Evolutionary conservation across 148 eudicot genomes (phyloP).

Genomic region (Mesembryanthemum crystallinum): DNA sequence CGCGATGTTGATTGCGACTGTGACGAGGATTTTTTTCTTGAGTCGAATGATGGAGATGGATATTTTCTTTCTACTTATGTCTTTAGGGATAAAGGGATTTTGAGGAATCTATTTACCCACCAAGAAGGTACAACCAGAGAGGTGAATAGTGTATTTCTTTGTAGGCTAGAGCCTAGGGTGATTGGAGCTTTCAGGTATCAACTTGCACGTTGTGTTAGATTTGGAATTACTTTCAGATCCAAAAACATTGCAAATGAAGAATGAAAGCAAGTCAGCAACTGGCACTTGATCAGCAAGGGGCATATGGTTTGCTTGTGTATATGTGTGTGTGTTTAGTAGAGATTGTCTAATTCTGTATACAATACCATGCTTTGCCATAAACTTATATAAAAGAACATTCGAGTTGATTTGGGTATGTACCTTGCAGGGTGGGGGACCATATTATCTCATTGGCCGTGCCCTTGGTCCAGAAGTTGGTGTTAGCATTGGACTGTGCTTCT

Average conservation of each 20-base stretch:
- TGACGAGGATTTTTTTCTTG: too few relatives aligned
- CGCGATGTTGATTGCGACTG: too few relatives aligned
- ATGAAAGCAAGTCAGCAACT: too few relatives aligned
- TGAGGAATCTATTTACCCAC: background rate
- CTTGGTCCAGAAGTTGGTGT: constrained; percentile 99
- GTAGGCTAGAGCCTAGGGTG: background rate
- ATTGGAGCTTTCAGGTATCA: background rate
- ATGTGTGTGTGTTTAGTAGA: background rate
- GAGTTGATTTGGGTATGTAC: background rate
- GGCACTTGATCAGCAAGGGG: too few relatives aligned
- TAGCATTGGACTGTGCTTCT: constrained; percentile 97
- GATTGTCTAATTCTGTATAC: background rate
- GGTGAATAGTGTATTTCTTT: background rate
- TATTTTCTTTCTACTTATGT: too few relatives aligned
- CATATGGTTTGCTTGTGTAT: background rate
- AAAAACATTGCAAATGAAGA: too few relatives aligned
- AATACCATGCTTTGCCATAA: background rate
- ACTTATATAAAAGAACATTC: background rate
- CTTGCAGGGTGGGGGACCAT: constrained; percentile 95
- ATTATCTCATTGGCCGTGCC: constrained; percentile 99
- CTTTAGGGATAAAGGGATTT: too few relatives aligned
- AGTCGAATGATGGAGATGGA: too few relatives aligned
- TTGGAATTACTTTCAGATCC: too few relatives aligned
- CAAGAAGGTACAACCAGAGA: too few relatives aligned
- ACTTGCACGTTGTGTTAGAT: background rate